Evolutionary conservation across 257 asterid genomes (phyloP).

Genomic region (Cordia subcordata): DNA sequence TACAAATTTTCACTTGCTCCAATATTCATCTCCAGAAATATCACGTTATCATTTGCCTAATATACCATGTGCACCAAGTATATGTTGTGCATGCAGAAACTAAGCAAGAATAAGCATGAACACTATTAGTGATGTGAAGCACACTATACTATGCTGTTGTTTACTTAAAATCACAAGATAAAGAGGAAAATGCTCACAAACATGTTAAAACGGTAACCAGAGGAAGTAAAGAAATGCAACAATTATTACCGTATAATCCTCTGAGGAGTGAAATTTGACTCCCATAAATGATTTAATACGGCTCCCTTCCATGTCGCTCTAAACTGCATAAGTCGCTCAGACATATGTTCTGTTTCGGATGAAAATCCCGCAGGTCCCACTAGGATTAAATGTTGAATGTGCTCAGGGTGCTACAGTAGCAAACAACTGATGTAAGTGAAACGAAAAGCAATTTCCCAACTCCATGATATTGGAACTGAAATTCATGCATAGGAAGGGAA

Average conservation of each 20-base stretch:
- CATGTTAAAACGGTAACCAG: no score
- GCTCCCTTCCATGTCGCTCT: constrained; percentile 90
- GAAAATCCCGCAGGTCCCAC: constrained; percentile 96
- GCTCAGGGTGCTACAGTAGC: constrained; percentile 82
- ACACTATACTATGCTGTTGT: no score
- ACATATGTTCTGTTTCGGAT: constrained; percentile 62
- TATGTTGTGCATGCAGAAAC: no score
- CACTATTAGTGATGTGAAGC: no score
- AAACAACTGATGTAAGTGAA: constrained; percentile 10
- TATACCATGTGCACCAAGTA: no score
- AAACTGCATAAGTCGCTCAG: constrained; percentile 58
- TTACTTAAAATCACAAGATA: not conserved
- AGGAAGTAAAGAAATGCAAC: not conserved
- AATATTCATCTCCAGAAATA: not conserved
- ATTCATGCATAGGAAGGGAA: not conserved
- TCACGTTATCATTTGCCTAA: no score
- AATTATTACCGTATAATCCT: constrained; percentile 60
- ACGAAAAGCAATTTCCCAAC: constrained; percentile 3
- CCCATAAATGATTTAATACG: constrained; percentile 85
- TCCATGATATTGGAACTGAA: not conserved
- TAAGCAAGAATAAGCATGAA: no score
- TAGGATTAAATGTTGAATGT: constrained; percentile 69
- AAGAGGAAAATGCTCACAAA: no score
- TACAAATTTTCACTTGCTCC: no score
- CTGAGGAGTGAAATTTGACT: constrained; percentile 92